A percentile compares a stretch with the other conserved stretches of the same genome.
Conservation (phyloP, 169 alveolate species). For the Fabrea salina region DNA sequence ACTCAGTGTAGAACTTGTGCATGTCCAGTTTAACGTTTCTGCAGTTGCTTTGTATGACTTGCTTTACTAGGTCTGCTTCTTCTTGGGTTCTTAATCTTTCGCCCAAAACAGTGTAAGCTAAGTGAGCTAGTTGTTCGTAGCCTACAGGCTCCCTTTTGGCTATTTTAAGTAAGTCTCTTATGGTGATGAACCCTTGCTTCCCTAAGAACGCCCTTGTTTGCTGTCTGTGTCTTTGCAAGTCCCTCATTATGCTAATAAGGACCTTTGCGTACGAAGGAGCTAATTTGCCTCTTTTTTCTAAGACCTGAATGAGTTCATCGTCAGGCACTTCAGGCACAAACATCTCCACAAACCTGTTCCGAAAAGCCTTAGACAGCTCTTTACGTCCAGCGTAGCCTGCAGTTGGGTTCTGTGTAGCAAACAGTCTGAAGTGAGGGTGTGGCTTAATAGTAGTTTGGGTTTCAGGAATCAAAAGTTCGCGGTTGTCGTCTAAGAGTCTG, state of each 20-base stretch:
- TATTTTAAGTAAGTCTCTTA: slow-evolving; percentile 99
- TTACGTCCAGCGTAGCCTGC: slow-evolving; percentile 98
- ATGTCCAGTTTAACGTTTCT: neutral
- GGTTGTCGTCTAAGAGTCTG: slow-evolving; percentile 98
- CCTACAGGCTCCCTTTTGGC: slow-evolving; percentile 89
- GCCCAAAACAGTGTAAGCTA: slow-evolving; percentile 78
- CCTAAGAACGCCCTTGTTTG: slow-evolving; percentile 79
- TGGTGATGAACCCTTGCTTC: slow-evolving; percentile 91
- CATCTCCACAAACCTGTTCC: slow-evolving; percentile 96
- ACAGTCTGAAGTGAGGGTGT: slow-evolving; percentile 96
- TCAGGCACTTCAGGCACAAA: slow-evolving; percentile 90
- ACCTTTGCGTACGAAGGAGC: slow-evolving; percentile 92
- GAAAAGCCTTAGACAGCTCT: slow-evolving; percentile 96
- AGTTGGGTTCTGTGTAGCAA: slow-evolving; percentile 99
- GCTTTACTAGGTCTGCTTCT: slow-evolving; percentile 66
- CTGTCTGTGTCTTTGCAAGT: slow-evolving; percentile 84
- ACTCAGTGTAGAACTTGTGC: neutral
- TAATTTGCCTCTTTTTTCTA: slow-evolving; percentile 91
- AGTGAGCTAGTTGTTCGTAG: slow-evolving; percentile 74
- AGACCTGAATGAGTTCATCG: slow-evolving; percentile 90
- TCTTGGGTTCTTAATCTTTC: slow-evolving; percentile 79
- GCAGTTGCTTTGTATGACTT: slow-evolving; percentile 48
- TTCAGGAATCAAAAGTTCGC: slow-evolving; percentile 96
- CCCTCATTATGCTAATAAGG: slow-evolving; percentile 92
- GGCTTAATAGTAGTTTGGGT: slow-evolving; percentile 94